Conservation (phyloP, 208 protist genomes). For the Trypanosoma lewisi region DNA sequence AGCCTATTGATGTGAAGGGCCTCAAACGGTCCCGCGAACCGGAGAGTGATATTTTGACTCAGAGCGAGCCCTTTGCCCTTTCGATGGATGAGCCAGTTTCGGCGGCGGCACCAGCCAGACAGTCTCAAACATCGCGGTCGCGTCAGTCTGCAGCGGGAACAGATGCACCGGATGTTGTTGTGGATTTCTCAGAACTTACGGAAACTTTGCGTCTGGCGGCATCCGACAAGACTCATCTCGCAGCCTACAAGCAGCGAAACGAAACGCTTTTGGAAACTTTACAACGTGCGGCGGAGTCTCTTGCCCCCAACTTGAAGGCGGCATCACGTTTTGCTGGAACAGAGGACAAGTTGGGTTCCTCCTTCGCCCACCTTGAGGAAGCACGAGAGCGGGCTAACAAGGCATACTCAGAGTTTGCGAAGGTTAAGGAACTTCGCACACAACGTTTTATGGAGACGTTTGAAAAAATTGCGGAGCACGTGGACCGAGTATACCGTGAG, state of each 20-base stretch:
- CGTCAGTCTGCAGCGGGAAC: constrained; percentile 3
- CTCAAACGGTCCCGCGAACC: constrained; percentile 41
- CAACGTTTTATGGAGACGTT: constrained; percentile 93
- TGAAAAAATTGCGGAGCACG: constrained; percentile 83
- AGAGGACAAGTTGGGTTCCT: constrained; percentile 71
- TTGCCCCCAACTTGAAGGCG: constrained; percentile 87
- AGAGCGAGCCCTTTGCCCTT: constrained; percentile 72
- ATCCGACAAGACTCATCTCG: constrained; percentile 45
- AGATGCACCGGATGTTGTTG: constrained; percentile 34
- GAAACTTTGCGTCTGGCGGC: constrained; percentile 42
- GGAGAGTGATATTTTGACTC: constrained; percentile 16
- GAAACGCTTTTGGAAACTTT: constrained; percentile 55
- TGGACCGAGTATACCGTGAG: constrained; percentile 95
- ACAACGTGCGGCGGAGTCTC: constrained; percentile 61
- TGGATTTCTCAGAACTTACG: constrained; percentile 76
- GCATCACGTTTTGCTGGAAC: constrained; percentile 57
- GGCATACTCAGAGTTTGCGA: constrained; percentile 77
- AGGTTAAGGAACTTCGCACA: constrained; percentile 86
- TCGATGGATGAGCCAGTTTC: constrained; percentile 16
- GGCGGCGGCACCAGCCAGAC: background rate
- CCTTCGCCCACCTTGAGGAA: constrained; percentile 70
- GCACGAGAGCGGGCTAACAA: constrained; percentile 64
- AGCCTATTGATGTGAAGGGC: constrained; percentile 27
- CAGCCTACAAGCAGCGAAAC: constrained; percentile 59
- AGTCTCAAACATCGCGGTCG: background rate